phyloP scores from a whole-genome alignment of 495 filamentous ascomycete genomes.

The Tuber melanosporum region DNA sequence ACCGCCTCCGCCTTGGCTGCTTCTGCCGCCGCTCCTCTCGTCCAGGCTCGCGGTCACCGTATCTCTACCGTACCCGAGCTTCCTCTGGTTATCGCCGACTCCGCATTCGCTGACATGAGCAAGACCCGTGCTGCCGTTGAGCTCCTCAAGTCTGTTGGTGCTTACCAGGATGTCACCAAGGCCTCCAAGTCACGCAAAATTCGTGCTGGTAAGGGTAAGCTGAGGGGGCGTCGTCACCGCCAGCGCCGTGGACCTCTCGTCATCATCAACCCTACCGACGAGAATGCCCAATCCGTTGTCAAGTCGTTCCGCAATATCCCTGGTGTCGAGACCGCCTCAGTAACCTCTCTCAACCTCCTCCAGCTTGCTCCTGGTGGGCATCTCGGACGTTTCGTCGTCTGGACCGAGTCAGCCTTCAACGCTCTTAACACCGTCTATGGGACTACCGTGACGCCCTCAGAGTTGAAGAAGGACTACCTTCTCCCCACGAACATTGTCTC shows the following conservation, averaged over 20 bases:
- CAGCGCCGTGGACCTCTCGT: slow-evolving; percentile 95
- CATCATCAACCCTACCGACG: slow-evolving; percentile 88
- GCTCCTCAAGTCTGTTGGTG: slow-evolving; percentile 83
- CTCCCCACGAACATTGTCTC: slow-evolving; percentile 79
- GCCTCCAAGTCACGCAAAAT: slow-evolving; percentile 89
- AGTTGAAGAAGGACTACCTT: slow-evolving; percentile 96
- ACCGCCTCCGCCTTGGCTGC: slow-evolving; percentile 94
- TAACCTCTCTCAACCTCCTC: slow-evolving; percentile 94
- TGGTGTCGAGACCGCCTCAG: slow-evolving; percentile 93
- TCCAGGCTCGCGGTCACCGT: slow-evolving; percentile 95
- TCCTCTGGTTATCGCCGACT: slow-evolving; percentile 87
- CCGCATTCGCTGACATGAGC: slow-evolving; percentile 71
- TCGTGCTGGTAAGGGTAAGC: slow-evolving; percentile 95
- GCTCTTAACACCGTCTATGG: slow-evolving; percentile 96
- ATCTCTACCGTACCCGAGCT: slow-evolving; percentile 88
- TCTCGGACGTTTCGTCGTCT: slow-evolving; percentile 97
- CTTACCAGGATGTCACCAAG: slow-evolving; percentile 83
- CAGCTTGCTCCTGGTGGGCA: slow-evolving; percentile 98
- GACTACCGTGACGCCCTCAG: slow-evolving; percentile 70
- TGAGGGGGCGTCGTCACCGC: slow-evolving; percentile 86
- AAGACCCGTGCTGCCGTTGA: slow-evolving; percentile 84
- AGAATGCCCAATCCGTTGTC: slow-evolving; percentile 76
- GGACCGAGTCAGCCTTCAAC: slow-evolving; percentile 93
- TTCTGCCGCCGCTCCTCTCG: slow-evolving; percentile 85
- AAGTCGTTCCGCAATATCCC: slow-evolving; percentile 95